Conservation (phyloP, 2,329 filamentous ascomycete species). For the Dothideomycetes sp. region DNA sequence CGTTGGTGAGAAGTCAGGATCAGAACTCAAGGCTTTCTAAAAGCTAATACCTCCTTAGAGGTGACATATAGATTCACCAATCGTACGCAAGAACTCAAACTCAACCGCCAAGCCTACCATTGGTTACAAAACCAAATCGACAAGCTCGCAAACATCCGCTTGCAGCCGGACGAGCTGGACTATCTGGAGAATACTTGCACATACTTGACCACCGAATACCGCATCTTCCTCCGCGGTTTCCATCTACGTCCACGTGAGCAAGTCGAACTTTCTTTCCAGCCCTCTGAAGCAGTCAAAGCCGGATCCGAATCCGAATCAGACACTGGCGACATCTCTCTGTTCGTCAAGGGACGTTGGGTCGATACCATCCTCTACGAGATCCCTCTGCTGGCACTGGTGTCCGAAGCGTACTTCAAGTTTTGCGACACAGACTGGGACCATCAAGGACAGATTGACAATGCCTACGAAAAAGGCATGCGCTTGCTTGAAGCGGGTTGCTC, state of each 20-base stretch:
- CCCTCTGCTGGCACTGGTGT: constrained; percentile 80
- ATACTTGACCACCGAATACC: constrained; percentile 69
- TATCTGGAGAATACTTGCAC: constrained; percentile 72
- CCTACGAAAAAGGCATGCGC: constrained; percentile 68
- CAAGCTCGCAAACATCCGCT: constrained; percentile 71
- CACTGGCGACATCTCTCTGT: constrained; percentile 65
- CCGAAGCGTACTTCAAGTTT: constrained; percentile 96
- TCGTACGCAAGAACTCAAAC: constrained; percentile 84
- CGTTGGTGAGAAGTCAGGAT: constrained; percentile 31
- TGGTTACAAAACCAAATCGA: constrained; percentile 81
- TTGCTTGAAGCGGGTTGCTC: constrained; percentile 76
- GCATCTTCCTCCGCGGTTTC: constrained; percentile 74
- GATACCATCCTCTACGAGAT: constrained; percentile 98
- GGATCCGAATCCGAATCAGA: constrained; percentile 53
- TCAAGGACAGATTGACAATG: constrained; percentile 74
- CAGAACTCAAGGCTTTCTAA: background rate
- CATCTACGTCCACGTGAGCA: constrained; percentile 73
- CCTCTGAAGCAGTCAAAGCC: constrained; percentile 23
- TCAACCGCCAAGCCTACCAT: constrained; percentile 70
- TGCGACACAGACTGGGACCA: constrained; percentile 90
- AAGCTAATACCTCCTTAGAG: constrained; percentile 29
- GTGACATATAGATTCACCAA: constrained; percentile 95
- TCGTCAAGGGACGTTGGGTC: constrained; percentile 75
- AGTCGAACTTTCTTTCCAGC: constrained; percentile 58
- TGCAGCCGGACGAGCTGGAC: constrained; percentile 68